Base-by-base conservation (phyloP, 495 filamentous ascomycete genomes). In the Podospora fimiseda region DNA sequence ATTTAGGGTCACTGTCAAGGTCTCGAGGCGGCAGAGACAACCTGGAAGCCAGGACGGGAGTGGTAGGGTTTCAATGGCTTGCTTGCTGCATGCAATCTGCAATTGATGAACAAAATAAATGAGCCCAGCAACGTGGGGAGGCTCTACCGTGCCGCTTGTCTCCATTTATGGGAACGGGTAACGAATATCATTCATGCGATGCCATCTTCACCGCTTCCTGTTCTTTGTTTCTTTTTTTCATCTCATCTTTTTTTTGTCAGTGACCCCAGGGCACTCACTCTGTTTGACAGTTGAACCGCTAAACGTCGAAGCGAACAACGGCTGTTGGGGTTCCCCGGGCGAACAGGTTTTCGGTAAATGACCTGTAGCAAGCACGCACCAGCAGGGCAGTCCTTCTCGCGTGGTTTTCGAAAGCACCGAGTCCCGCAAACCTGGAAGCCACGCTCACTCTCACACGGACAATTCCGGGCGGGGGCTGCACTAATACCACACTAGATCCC, bases 131-230 rank as follows among this genome's bases (percentile, higher is more conserved):
- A 30, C 44, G 44, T 47, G 44, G 44, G 44, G 44, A 47, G 21
- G n/a, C 43, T 24, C 9, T 47, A 47, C 44, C 44, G 44, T 47
- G 44, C 44, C 44, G 44, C 23, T 24, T 47, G 44, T 24, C 21
- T 23, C 44, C 27, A 33, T 33, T 47, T 20, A 24, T 22, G 44
- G 44, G 44, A 47, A 47, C 44, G 44, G 44, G 44, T 47, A 47
- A 47, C 44, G 44, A 47, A 47, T 22, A 47, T 47, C 44, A 47
- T 47, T 47, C 44, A 47, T 27, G 48, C 48, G 24, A 24, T 15
- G 21, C 33, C 20, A 37, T 30, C 19, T 36, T 39, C 3, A 39
- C 33, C 38, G 48, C 3, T 47, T 19, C 39, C 27, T 33, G 27
- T 5, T 20, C 21, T 43, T 19, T 43, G 41, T 19, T 43, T 14